phyloP scores from a whole-genome alignment of 148 eudicot species.

The Vaccinium corymbosum region DNA sequence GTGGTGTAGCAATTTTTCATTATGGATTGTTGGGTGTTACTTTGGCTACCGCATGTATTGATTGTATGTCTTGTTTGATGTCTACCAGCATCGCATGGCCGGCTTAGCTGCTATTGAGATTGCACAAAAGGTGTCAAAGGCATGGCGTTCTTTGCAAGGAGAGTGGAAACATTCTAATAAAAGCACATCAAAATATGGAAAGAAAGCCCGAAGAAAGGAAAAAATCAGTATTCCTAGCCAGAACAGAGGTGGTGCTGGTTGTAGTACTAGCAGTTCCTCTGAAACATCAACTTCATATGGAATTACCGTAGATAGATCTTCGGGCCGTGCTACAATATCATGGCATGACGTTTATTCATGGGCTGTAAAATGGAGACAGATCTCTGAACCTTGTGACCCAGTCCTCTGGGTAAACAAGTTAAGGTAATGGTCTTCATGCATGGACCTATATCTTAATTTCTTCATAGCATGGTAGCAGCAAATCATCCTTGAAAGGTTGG shows the following conservation, averaged over 20 bases:
- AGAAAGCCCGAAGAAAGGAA: slow-evolving; percentile 75
- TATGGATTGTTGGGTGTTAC: not conserved
- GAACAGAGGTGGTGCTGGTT: slow-evolving; percentile 96
- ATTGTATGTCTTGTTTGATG: not conserved
- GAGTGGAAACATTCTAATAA: slow-evolving; percentile 74
- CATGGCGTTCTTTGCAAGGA: slow-evolving; percentile 82
- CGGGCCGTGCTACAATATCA: slow-evolving; percentile 59
- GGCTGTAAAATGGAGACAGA: slow-evolving; percentile 99
- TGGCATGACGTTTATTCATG: slow-evolving; percentile 86
- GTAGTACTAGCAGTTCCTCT: slow-evolving; percentile 72
- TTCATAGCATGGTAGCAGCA: not conserved
- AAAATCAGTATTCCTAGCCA: slow-evolving; percentile 52
- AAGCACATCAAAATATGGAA: slow-evolving; percentile 59
- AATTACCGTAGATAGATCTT: slow-evolving; percentile 57
- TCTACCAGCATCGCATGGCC: slow-evolving; percentile 94
- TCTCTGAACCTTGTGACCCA: slow-evolving; percentile 98
- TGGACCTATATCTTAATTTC: not conserved
- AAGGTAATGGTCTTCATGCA: slow-evolving; percentile 44
- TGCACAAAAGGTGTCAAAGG: slow-evolving; percentile 90
- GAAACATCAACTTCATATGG: slow-evolving; percentile 58
- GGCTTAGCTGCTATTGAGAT: slow-evolving; percentile 98
- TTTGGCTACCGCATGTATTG: not conserved
- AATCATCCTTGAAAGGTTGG: not conserved
- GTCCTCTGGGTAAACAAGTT: slow-evolving; percentile 95
- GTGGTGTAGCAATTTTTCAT: not conserved